Evolutionary conservation across 257 asterid species (phyloP).

Genomic region (Solanum arcanum): DNA sequence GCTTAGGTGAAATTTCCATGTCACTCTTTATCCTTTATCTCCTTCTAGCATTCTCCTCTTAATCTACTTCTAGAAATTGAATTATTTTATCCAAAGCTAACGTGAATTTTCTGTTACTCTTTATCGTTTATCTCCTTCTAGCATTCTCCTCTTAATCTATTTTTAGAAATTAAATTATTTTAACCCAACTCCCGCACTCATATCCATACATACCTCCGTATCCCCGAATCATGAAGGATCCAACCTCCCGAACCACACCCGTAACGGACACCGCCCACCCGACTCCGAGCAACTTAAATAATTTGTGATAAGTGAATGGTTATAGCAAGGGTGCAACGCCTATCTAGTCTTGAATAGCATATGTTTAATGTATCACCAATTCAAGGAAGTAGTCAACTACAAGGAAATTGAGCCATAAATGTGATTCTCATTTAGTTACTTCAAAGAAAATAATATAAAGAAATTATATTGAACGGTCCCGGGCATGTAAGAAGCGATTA

Average conservation of each 20-base stretch:
- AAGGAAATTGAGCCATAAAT: not conserved
- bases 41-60: not conserved
- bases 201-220: not conserved
- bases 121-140: too few relatives aligned
- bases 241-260: not conserved
- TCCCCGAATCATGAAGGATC: not conserved
- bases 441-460: not conserved
- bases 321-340: not conserved
- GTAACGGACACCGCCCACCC: not conserved
- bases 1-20: too few relatives aligned
- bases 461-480: not conserved
- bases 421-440: not conserved
- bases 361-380: not conserved
- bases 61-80: not conserved
- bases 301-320: not conserved
- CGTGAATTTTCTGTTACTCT: too few relatives aligned
- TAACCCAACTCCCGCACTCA: not conserved
- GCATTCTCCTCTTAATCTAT: too few relatives aligned
- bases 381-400: not conserved
- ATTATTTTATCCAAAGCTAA: too few relatives aligned
- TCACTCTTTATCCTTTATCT: not conserved
- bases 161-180: too few relatives aligned
- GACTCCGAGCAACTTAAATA: not conserved
- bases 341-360: not conserved
- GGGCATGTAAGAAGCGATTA: not conserved